Evolutionary conservation across 345 rosid genomes (phyloP).

Genomic region (Moricandia moricandioides): DNA sequence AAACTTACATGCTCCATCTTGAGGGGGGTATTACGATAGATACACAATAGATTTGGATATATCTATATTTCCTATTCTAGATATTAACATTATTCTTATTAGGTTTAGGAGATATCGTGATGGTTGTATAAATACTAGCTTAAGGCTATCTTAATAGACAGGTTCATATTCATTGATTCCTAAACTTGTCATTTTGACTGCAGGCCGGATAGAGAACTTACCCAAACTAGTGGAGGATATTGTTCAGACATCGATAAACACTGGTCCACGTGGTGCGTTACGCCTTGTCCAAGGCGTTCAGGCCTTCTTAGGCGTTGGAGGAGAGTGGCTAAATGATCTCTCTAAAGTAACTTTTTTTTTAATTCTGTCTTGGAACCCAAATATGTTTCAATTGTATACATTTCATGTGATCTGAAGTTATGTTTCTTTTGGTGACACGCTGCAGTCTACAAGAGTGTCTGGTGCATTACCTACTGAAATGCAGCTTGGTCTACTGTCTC

Average conservation of each 20-base stretch:
- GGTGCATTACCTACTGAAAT: conserved; percentile 58
- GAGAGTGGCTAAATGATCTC: conserved; percentile 85
- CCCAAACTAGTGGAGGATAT: conserved; percentile 89
- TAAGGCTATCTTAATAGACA: too few relatives aligned
- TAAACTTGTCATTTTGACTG: too few relatives aligned
- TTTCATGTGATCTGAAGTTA: neutral
- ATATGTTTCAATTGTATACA: neutral
- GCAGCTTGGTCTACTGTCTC: conserved; percentile 88
- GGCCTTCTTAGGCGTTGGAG: conserved; percentile 82
- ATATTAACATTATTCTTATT: too few relatives aligned
- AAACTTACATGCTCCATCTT: too few relatives aligned
- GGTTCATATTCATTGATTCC: too few relatives aligned
- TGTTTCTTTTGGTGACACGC: neutral
- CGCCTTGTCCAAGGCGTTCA: conserved; percentile 91
- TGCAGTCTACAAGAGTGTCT: conserved; percentile 63
- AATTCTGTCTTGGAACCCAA: neutral
- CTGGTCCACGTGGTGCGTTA: conserved; percentile 89
- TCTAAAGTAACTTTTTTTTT: conserved; percentile 50
- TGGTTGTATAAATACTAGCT: too few relatives aligned
- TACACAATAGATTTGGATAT: too few relatives aligned
- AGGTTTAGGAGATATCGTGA: too few relatives aligned
- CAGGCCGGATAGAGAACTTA: conserved; percentile 68
- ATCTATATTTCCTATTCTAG: too few relatives aligned
- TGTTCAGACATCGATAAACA: conserved; percentile 76
- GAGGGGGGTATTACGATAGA: too few relatives aligned